Conservation (phyloP, 2,329 filamentous ascomycete genomes). For the Exophiala viscosa region DNA sequence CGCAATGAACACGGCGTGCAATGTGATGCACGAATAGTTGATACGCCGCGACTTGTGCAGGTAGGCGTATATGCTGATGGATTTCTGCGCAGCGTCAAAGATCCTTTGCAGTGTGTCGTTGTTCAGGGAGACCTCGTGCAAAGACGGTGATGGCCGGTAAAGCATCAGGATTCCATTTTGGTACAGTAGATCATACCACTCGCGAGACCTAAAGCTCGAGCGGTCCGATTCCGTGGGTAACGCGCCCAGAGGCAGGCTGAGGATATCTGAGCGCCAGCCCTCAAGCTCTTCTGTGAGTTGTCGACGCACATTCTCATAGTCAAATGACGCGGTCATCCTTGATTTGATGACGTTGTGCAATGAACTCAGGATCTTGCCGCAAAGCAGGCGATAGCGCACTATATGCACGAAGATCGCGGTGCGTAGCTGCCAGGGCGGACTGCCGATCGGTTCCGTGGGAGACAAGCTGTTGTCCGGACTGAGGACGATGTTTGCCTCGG, state of each 20-base stretch:
- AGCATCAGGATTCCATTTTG: conserved; percentile 45
- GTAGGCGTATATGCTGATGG: conserved; percentile 44
- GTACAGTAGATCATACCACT: conserved; percentile 45
- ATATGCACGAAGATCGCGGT: conserved; percentile 8
- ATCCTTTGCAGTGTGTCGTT: conserved; percentile 36
- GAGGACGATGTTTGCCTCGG: conserved; percentile 4
- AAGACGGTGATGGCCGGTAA: conserved; percentile 40
- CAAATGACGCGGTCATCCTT: neutral
- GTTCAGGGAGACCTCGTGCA: conserved; percentile 30
- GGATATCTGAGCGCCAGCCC: conserved; percentile 2
- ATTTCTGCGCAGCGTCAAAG: conserved; percentile 38
- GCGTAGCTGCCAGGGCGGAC: conserved; percentile 3
- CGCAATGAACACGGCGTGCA: conserved; percentile 49
- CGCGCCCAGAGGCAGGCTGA: conserved; percentile 21
- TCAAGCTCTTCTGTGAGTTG: conserved; percentile 4
- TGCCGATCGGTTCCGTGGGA: conserved; percentile 4
- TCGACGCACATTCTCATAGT: neutral
- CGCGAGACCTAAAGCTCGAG: conserved; percentile 41
- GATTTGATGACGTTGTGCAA: conserved; percentile 7
- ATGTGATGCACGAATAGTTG: conserved; percentile 48
- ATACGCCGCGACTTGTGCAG: conserved; percentile 45
- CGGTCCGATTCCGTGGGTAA: conserved; percentile 36
- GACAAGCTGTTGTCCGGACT: conserved; percentile 9
- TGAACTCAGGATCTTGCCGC: conserved; percentile 8
- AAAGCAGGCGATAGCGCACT: conserved; percentile 9